Base-by-base conservation (phyloP, 1,284 basidiomycete species). In the Papiliotrema nemorosa region DNA sequence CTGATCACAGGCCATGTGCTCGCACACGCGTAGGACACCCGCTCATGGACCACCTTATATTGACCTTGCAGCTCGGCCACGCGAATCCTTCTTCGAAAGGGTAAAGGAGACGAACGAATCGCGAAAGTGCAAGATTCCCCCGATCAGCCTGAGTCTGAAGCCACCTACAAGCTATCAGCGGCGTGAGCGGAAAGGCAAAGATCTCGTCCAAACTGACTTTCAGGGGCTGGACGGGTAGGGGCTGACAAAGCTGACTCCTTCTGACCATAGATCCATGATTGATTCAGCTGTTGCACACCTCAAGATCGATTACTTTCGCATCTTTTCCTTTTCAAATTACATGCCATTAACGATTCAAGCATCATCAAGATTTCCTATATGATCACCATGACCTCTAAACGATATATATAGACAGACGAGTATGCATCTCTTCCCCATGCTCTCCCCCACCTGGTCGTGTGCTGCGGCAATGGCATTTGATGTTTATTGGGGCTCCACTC, bases 51-150 rank as follows among this genome's bases (percentile, higher is more conserved):
- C 29, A 41, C 37, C 27, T 37, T 27, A 18, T 5, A 26, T 35
- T 31, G 9, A 31, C 29, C 29, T 14, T 7, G 14, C 46, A 68
- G 66, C 16, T 70, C 67, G 26, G 69, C 70, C 0, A 70, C 69
- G 14, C 69, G 70, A 18, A 69, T 73, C 38, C 58, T 66, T 52
- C 62, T 73, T n/a, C 61, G 71, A 43, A 75, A 75, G 87, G 90
- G 91, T 57, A 84, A 90, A 40, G 91, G 88, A 4, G 91, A 94
- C 69, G 91, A 96, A 76, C 86, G 91, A 51, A 89, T 94, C 26
- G 90, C 90, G n/a, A 96, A 94, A 69, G 80, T 96, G 3, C 87
- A 91, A 36, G 91, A 96, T 69, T 91, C 88, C 63, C 91, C 91
- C 4, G 91, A 94, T 68, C 82, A 86, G 60, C 88, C 89, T 7